A percentile compares a stretch with the other conserved stretches of the same genome.
Conservation (phyloP, 257 asterid genomes). For the Gardenia jasminoides region DNA sequence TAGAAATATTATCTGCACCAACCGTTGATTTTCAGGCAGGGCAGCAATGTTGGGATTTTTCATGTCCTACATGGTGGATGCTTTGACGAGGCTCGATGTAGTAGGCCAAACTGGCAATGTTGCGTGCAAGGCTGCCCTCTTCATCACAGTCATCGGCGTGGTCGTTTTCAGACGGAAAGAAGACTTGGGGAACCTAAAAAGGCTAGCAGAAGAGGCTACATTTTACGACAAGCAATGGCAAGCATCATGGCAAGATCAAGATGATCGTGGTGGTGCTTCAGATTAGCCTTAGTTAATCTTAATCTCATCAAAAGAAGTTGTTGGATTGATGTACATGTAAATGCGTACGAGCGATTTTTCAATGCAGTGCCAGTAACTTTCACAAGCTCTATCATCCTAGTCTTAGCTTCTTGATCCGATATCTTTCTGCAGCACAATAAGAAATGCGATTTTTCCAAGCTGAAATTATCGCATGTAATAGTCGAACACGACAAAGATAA, state of each 20-base stretch:
- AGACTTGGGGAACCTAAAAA: conserved; percentile 39
- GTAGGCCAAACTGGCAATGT: conserved; percentile 70
- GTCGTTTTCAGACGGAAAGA: conserved; percentile 42
- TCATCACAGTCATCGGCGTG: conserved; percentile 42
- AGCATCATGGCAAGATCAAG: conserved; percentile 51
- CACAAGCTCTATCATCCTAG: not conserved
- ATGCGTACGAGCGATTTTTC: not conserved
- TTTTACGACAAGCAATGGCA: conserved; percentile 67
- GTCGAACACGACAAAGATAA: too few relatives aligned
- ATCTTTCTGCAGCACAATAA: not conserved
- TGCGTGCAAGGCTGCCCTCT: conserved; percentile 51
- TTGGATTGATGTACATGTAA: not conserved
- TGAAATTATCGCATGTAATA: not conserved
- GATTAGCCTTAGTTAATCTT: not conserved
- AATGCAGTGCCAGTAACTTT: not conserved
- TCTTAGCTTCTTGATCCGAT: not conserved
- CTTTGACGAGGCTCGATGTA: conserved; percentile 52
- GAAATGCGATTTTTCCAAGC: not conserved
- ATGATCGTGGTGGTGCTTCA: conserved; percentile 9
- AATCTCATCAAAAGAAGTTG: not conserved
- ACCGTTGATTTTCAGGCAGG: conserved; percentile 43
- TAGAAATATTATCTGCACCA: not conserved
- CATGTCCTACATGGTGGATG: conserved; percentile 57
- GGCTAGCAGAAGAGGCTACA: conserved; percentile 60
- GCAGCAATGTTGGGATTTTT: conserved; percentile 81